These are phyloP conservation scores for Amanita pallidorosea DNA, from an alignment of 768 basidiomycete species.

Conservation along the genomic window DNA sequence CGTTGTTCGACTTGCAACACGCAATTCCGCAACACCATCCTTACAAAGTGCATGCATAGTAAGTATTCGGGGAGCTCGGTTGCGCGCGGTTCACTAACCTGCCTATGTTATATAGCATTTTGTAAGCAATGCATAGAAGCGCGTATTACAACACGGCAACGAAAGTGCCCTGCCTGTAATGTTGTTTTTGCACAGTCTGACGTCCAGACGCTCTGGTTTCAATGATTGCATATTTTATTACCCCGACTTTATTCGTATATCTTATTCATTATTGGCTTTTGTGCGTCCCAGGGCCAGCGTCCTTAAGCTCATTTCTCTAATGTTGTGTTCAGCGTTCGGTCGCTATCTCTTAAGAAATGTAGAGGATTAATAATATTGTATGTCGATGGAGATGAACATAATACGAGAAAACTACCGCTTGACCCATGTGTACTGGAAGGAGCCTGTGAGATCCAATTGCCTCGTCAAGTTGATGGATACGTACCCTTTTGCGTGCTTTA, in stretches of 20 bases:
- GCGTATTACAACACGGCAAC: conserved; percentile 81
- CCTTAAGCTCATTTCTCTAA: neutral
- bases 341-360: conserved; percentile 4
- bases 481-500: conserved; percentile 86
- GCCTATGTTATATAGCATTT: conserved; percentile 46
- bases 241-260: conserved; percentile 1
- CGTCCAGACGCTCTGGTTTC: conserved; percentile 43
- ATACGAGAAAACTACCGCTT: conserved; percentile 55
- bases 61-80: conserved; percentile 21
- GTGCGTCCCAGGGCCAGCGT: neutral
- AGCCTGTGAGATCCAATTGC: conserved; percentile 8
- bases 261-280: conserved; percentile 2
- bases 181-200: conserved; percentile 75
- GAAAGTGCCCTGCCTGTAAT: conserved; percentile 90
- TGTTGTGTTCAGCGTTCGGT: neutral
- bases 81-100: neutral
- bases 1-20: conserved; percentile 83
- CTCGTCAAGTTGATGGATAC: conserved; percentile 20
- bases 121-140: conserved; percentile 78
- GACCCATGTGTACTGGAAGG: conserved; percentile 81
- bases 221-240: conserved; percentile 19
- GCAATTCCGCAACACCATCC: conserved; percentile 66
- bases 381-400: conserved; percentile 2
- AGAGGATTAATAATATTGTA: conserved; percentile 9
- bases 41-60: conserved; percentile 92